Base-by-base conservation (phyloP, 2,329 filamentous ascomycete genomes). In the Amphichorda felina region DNA sequence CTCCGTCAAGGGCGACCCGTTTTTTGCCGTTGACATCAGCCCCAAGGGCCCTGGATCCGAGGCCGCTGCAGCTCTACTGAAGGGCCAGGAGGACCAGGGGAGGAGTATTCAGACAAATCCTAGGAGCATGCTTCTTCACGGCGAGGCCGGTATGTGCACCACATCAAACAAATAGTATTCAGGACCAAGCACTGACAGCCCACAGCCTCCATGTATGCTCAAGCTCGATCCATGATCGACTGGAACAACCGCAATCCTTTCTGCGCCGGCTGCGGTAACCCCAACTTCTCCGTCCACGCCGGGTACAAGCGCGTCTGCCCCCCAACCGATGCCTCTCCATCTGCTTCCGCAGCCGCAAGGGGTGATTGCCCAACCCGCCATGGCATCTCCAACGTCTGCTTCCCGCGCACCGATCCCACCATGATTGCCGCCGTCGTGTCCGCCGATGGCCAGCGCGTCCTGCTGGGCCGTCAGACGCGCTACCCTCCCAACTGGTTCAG, bases 351-450 rank as follows among this genome's bases (percentile, higher is more conserved):
- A 3, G 10, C 25, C 4, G 14, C 24, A 8, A 77, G 86, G 8
- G 70, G 69, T 2, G 70, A 80, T 14, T 98, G 91, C 58, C 78
- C 75, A 7, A 93, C 88, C 1, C 75, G 91, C 36, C 81, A 76
- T 27, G 87, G 85, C 18, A 64, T 98, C 31, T 94, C 87, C 22
- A 98, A 98, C 59, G 69, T 95, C 36, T 81, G 72, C 50, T 96
- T 95, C 66, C 89, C 89, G 3, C 76, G 88, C 34, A 95, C 89
- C 2, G 88, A 95, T 49, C 87, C 88, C 1, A 94, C 86, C 19
- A 87, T 96, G 55, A 98, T 98, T 60, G 88, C 93, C 61, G 89
- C 88, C 1, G 80, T 95, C 9, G 74, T 96, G 22, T 93, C 82
- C 36, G 68, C 79, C 34, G 84, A 93, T 46, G 82, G 82, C 34